Evolutionary conservation across 2,329 filamentous ascomycete species (phyloP).

Genomic region (Colletotrichum sp.): DNA sequence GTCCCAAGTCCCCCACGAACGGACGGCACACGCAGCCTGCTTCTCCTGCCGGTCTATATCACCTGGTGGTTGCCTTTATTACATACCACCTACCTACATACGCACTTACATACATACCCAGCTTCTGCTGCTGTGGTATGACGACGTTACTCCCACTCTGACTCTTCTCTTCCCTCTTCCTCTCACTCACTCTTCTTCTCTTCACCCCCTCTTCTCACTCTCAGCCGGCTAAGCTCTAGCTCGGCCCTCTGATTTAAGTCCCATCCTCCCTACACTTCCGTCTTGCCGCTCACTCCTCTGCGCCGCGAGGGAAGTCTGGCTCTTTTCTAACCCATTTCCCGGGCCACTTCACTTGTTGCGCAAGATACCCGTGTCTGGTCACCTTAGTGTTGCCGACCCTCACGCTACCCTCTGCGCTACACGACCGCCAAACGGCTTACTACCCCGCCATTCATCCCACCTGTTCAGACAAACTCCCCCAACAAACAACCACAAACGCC

Average conservation of each 20-base stretch:
- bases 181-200: neutral
- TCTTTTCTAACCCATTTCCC: conserved; percentile 16
- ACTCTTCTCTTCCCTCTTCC: conserved; percentile 5
- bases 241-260: conserved; percentile 6
- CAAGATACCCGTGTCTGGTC: neutral
- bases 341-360: neutral
- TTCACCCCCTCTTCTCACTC: conserved; percentile 8
- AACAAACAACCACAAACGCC: neutral
- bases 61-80: conserved; percentile 15
- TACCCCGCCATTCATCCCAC: conserved; percentile 22
- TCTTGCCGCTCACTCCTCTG: neutral
- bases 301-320: neutral
- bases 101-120: conserved; percentile 7
- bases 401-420: conserved; percentile 14
- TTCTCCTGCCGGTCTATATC: conserved; percentile 14
- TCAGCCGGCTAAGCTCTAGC: conserved; percentile 2
- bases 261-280: neutral
- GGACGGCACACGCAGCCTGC: conserved; percentile 8
- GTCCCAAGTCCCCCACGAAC: conserved; percentile 6
- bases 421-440: conserved; percentile 2
- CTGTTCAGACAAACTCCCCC: neutral
- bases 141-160: conserved; percentile 19
- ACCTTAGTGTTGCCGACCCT: neutral
- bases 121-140: conserved; percentile 18
- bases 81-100: conserved; percentile 12